Conservation (phyloP, 2,329 filamentous ascomycete species). For the Raffaelea arxii region DNA sequence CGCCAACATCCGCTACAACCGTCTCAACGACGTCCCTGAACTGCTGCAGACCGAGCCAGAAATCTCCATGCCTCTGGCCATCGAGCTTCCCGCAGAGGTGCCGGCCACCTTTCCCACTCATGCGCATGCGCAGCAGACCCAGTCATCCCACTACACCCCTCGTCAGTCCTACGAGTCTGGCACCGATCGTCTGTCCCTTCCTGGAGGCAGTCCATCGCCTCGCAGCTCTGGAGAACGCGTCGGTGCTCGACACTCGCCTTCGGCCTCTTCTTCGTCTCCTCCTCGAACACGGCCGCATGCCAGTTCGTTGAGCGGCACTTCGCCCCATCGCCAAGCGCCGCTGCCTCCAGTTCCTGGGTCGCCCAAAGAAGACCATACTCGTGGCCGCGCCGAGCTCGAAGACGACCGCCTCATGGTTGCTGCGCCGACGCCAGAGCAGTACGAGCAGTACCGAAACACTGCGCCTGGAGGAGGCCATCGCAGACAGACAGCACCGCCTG, state of each 20-base stretch:
- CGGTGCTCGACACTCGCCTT: no score
- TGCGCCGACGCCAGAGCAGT: slow-evolving; percentile 50
- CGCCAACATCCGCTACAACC: slow-evolving; percentile 60
- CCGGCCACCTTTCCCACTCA: slow-evolving; percentile 28
- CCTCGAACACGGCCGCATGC: slow-evolving; percentile 17
- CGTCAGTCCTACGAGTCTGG: slow-evolving; percentile 47
- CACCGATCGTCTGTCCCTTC: slow-evolving; percentile 35
- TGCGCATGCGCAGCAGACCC: no score
- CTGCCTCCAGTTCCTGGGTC: not conserved
- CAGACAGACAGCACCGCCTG: not conserved
- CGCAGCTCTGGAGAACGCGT: slow-evolving; percentile 40
- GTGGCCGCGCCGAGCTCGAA: slow-evolving; percentile 24
- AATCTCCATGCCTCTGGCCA: slow-evolving; percentile 38
- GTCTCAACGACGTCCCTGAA: slow-evolving; percentile 31
- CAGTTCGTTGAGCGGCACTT: slow-evolving; percentile 13
- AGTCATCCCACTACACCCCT: slow-evolving; percentile 25
- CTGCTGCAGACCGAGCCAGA: slow-evolving; percentile 29
- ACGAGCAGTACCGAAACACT: slow-evolving; percentile 33
- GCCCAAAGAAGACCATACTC: slow-evolving; percentile 1
- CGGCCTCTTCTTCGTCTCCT: slow-evolving; percentile 20
- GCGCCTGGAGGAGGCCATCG: slow-evolving; percentile 6
- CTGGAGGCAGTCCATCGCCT: slow-evolving; percentile 31
- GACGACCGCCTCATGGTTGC: slow-evolving; percentile 45
- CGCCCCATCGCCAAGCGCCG: not conserved
- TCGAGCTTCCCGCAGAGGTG: slow-evolving; percentile 49